Conservation (phyloP, 257 asterid genomes). For the Solanum boliviense region DNA sequence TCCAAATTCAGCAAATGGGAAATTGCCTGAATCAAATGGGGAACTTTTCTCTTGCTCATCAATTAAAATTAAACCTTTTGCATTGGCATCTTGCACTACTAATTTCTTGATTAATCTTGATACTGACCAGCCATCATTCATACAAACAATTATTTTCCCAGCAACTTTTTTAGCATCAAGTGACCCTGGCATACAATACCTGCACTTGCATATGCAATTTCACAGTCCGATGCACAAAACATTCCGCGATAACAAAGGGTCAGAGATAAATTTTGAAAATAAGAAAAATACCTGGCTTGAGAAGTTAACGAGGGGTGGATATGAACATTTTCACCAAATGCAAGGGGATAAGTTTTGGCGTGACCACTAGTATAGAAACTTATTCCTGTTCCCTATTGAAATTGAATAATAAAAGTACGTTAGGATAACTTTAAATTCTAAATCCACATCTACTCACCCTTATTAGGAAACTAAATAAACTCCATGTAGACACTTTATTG, state of each 20-base stretch:
- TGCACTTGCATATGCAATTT: constrained; percentile 8
- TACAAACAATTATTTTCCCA: constrained; percentile 57
- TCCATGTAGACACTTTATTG: background rate
- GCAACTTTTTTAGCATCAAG: constrained; percentile 36
- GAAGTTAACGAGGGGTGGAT: constrained; percentile 30
- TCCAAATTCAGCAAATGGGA: constrained; percentile 50
- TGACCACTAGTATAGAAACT: constrained; percentile 33
- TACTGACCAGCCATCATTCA: constrained; percentile 28
- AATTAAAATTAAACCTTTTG: constrained; percentile 50
- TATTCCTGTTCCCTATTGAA: constrained; percentile 46
- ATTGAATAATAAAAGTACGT: background rate
- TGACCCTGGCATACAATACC: constrained; percentile 68
- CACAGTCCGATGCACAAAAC: background rate
- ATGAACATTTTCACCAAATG: constrained; percentile 34
- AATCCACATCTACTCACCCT: background rate
- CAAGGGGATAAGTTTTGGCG: constrained; percentile 39
- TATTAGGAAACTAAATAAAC: background rate
- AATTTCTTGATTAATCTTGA: constrained; percentile 43
- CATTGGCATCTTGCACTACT: constrained; percentile 51
- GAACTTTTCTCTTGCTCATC: constrained; percentile 18
- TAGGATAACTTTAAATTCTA: background rate
- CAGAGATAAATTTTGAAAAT: background rate
- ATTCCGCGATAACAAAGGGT: background rate
- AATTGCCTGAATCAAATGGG: constrained; percentile 52
- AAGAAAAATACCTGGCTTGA: constrained; percentile 40